A percentile compares a stretch with the other conserved stretches of the same genome.
Evolutionary conservation across 2,329 filamentous ascomycete genomes (phyloP).

Genomic region (Colletotrichum musae): DNA sequence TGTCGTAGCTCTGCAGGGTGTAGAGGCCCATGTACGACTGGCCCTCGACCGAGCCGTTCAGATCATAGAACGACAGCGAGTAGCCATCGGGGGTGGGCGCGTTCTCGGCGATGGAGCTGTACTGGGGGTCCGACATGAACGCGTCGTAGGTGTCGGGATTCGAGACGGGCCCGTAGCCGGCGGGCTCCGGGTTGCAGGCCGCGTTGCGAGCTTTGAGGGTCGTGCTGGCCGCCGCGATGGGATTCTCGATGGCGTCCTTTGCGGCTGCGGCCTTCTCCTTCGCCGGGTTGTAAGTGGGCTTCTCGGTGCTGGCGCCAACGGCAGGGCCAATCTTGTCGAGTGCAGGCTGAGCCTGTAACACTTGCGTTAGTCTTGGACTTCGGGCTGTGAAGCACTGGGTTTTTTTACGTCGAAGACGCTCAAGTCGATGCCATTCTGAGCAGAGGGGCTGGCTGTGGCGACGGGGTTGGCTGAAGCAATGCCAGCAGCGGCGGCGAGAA

Average conservation of each 20-base stretch:
- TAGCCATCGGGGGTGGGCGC: constrained; percentile 4
- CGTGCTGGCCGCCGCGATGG: neutral
- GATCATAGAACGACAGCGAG: neutral
- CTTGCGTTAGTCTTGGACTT: neutral
- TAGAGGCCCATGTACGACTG: constrained; percentile 9
- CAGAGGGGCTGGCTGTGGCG: neutral
- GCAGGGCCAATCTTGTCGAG: constrained; percentile 27
- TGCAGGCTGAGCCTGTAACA: constrained; percentile 1
- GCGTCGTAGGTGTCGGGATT: constrained; percentile 11
- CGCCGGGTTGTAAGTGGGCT: constrained; percentile 22
- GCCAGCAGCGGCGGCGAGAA: constrained; percentile 25
- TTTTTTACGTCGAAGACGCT: constrained; percentile 21
- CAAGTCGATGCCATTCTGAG: constrained; percentile 24
- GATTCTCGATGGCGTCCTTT: constrained; percentile 10
- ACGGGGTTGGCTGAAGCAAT: constrained; percentile 19
- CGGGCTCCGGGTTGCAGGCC: constrained; percentile 9
- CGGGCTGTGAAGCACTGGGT: too few relatives aligned
- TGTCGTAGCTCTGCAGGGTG: constrained; percentile 21
- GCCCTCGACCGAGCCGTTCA: constrained; percentile 1
- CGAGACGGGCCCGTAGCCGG: constrained; percentile 12
- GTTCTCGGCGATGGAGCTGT: neutral
- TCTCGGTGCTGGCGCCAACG: constrained; percentile 16
- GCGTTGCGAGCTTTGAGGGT: constrained; percentile 8
- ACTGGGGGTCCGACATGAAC: constrained; percentile 16
- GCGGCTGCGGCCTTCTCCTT: constrained; percentile 1